These are phyloP conservation scores for Pisolithus albus DNA, from an alignment of 768 basidiomycete species.

Conservation along the genomic window DNA sequence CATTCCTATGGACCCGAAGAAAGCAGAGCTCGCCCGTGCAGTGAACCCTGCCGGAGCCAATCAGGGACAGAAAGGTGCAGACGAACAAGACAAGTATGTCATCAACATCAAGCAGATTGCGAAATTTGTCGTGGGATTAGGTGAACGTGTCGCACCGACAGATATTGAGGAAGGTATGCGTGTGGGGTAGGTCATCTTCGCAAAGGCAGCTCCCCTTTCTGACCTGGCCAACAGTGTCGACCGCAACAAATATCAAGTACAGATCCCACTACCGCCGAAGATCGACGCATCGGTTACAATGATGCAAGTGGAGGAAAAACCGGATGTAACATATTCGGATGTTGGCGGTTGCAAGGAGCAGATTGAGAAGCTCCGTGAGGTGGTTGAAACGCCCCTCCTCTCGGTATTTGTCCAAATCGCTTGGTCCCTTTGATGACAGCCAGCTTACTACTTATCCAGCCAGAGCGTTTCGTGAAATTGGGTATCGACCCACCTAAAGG, in stretches of 20 bases:
- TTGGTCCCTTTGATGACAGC: not conserved
- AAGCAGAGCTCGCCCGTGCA: constrained; percentile 70
- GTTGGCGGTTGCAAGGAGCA: constrained; percentile 99
- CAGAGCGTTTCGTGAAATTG: constrained; percentile 96
- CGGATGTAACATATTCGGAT: constrained; percentile 96
- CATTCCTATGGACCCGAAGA: constrained; percentile 71
- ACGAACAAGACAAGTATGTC: constrained; percentile 98
- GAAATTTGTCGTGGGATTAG: constrained; percentile 96
- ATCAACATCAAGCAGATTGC: constrained; percentile 99
- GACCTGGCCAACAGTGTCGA: constrained; percentile 58
- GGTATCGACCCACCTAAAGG: constrained; percentile 99
- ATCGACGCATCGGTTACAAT: constrained; percentile 99
- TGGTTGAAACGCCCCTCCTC: constrained; percentile 92
- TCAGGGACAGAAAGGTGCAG: constrained; percentile 92
- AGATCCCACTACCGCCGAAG: constrained; percentile 96
- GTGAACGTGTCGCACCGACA: constrained; percentile 93
- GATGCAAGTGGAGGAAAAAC: constrained; percentile 99
- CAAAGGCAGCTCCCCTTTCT: not conserved
- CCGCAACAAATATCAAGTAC: constrained; percentile 95
- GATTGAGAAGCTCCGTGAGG: constrained; percentile 97
- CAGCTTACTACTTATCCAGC: constrained; percentile 45
- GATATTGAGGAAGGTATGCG: constrained; percentile 99
- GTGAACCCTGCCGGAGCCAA: constrained; percentile 71
- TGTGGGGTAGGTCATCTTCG: constrained; percentile 68
- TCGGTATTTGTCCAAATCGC: constrained; percentile 50